These are phyloP conservation scores for Ustilago sp. DNA, from an alignment of 1,284 basidiomycete genomes.

Conservation along the genomic window DNA sequence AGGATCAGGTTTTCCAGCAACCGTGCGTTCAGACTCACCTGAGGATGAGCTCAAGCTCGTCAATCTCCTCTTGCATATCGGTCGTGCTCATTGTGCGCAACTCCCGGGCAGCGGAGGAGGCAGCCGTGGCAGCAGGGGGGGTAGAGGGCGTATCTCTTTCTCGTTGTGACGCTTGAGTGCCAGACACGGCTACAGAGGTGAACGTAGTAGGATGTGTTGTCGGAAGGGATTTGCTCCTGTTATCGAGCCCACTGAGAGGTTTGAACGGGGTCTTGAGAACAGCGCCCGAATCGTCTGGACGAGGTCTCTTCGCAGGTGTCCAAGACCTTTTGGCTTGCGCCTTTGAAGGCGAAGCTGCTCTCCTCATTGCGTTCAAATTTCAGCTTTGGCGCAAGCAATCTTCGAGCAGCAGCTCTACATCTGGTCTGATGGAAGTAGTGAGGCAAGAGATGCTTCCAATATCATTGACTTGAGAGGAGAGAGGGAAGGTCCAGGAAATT, in stretches of 20 bases:
- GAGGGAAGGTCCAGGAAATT: background rate
- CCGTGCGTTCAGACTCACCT: slow-evolving; percentile 13
- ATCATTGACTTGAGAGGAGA: background rate
- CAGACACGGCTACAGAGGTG: background rate
- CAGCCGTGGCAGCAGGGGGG: background rate
- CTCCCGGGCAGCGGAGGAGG: slow-evolving; percentile 7
- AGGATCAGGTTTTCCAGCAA: background rate
- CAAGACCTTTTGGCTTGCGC: background rate
- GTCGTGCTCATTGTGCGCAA: slow-evolving; percentile 13
- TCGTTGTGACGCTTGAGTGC: background rate
- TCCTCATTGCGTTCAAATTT: slow-evolving; percentile 16
- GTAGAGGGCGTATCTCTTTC: background rate
- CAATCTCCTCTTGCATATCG: slow-evolving; percentile 32
- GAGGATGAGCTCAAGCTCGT: slow-evolving; percentile 26
- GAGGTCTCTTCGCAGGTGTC: background rate
- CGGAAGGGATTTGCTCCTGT: background rate
- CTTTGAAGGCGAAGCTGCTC: slow-evolving; percentile 41
- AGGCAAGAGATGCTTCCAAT: background rate
- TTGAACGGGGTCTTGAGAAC: slow-evolving; percentile 37
- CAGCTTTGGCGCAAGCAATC: background rate
- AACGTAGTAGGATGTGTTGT: background rate
- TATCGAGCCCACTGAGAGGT: slow-evolving; percentile 31
- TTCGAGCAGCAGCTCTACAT: background rate
- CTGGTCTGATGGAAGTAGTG: background rate
- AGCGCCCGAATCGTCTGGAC: slow-evolving; percentile 5